phyloP scores from a whole-genome alignment of 2,329 filamentous ascomycete genomes.

The Chaetothyriales sp. region DNA sequence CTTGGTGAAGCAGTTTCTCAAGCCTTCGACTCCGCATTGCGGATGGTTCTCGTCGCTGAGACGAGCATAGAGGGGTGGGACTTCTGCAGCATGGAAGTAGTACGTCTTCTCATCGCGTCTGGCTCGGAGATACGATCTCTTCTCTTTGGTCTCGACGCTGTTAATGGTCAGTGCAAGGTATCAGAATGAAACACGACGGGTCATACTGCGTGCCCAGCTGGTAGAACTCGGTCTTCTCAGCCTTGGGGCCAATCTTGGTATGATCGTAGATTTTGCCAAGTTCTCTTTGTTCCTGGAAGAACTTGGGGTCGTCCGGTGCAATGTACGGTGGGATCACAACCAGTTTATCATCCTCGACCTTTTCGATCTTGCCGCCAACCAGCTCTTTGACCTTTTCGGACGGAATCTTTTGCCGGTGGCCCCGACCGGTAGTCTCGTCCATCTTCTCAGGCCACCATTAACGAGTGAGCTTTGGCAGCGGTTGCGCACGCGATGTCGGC shows the following conservation, averaged over 20 bases:
- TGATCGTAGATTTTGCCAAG: constrained; percentile 15
- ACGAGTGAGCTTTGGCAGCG: background rate
- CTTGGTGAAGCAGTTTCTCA: constrained; percentile 65
- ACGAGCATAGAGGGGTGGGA: constrained; percentile 64
- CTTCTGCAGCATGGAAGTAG: constrained; percentile 45
- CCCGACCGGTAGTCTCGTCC: constrained; percentile 15
- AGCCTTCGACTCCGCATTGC: constrained; percentile 43
- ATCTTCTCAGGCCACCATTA: constrained; percentile 2
- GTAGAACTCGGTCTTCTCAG: constrained; percentile 17
- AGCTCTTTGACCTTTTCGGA: constrained; percentile 17
- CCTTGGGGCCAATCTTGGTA: constrained; percentile 12
- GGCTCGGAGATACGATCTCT: constrained; percentile 16
- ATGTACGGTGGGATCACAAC: constrained; percentile 15
- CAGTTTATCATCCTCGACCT: constrained; percentile 10
- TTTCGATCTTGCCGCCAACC: constrained; percentile 11
- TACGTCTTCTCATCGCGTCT: constrained; percentile 14
- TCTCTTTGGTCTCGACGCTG: constrained; percentile 18
- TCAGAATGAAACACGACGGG: background rate
- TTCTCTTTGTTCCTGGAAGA: constrained; percentile 16
- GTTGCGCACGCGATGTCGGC: background rate
- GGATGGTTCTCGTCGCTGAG: constrained; percentile 72
- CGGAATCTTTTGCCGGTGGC: constrained; percentile 17
- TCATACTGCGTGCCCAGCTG: constrained; percentile 16
- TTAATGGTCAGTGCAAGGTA: background rate
- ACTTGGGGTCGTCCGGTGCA: constrained; percentile 15